Base-by-base conservation (phyloP, 1,139 yeast genomes). In the Geotrichum reessii region DNA sequence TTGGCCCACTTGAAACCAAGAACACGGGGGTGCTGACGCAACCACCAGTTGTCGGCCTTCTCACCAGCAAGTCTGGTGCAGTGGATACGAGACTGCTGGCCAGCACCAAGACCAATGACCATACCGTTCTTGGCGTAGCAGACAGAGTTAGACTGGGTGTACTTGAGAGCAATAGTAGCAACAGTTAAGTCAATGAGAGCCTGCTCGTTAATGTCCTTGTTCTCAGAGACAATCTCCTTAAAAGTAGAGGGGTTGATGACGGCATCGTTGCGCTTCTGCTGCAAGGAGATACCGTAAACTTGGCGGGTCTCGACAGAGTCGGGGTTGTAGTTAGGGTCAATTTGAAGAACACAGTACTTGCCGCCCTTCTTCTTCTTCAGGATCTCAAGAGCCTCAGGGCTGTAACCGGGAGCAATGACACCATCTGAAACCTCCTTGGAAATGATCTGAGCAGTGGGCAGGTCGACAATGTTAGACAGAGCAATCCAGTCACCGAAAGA, bases 41-140 rank as follows among this genome's bases (percentile, higher is more conserved):
- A 82, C 99, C 99, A 93, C 98, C 98, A 93, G 82, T 90, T 91
- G 76, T 93, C 97, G 65, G 98, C 97, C 81, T 93, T 93, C 71
- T 93, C 99, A 73, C 99, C 99, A 56, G 99, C 99, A 68, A 93
- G 83, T 79, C 99, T 86, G 59, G 99, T 93, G 80, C 99, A 93
- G 80, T 93, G 99, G 71, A 93, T 93, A 79, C 99, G 87, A 56
- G 97, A 90, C 79, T 93, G 99, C 81, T 93, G 99, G 67, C 99
- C 99, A 62, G 99, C 99, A 71, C 99, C 99, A 69, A 93, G 83
- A 66, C 99, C 99, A 71, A 93, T 85, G 63, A 93, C 96, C 99
- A 93, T 93, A 79, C 99, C 99, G 74, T 91, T 89, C 79, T 90
- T 93, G 70, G 97, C 97, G 76, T 91, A 93, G 77, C 97, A 91